phyloP scores from a whole-genome alignment of 345 rosid species.

The Citrus hindsii region DNA sequence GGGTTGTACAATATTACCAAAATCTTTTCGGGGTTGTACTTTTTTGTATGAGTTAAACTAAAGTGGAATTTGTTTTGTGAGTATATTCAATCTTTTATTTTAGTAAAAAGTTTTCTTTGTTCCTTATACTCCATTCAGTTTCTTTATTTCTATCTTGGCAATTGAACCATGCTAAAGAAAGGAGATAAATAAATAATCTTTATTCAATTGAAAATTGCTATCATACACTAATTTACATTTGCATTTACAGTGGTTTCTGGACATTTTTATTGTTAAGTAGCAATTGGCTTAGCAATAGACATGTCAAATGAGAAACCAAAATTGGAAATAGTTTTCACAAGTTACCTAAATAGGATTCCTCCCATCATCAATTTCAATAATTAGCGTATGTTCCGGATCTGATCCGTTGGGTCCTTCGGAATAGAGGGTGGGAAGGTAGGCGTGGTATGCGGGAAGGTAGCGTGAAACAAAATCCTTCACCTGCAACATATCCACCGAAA shows the following conservation, averaged over 20 bases:
- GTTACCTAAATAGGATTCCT: conserved; percentile 61
- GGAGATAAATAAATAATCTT: neutral
- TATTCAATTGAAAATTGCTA: neutral
- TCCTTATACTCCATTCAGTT: neutral
- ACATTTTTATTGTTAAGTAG: neutral
- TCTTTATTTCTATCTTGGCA: neutral
- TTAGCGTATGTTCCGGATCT: conserved; percentile 51
- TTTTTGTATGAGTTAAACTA: neutral
- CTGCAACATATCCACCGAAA: conserved; percentile 31
- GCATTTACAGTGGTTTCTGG: neutral
- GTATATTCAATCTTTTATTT: neutral
- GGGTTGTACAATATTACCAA: no score
- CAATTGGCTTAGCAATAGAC: neutral
- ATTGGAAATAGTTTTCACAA: conserved; percentile 6
- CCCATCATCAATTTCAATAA: conserved; percentile 75
- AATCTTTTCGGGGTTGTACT: neutral
- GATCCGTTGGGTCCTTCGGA: conserved; percentile 91
- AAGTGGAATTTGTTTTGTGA: neutral
- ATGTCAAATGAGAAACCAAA: no score
- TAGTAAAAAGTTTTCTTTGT: neutral
- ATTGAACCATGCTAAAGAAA: neutral
- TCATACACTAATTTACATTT: conserved; percentile 1
- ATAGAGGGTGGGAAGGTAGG: conserved; percentile 82
- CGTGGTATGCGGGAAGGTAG: conserved; percentile 84
- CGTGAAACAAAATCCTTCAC: conserved; percentile 92